phyloP scores from a whole-genome alignment of 257 asterid genomes.

The Agastache rugosa region DNA sequence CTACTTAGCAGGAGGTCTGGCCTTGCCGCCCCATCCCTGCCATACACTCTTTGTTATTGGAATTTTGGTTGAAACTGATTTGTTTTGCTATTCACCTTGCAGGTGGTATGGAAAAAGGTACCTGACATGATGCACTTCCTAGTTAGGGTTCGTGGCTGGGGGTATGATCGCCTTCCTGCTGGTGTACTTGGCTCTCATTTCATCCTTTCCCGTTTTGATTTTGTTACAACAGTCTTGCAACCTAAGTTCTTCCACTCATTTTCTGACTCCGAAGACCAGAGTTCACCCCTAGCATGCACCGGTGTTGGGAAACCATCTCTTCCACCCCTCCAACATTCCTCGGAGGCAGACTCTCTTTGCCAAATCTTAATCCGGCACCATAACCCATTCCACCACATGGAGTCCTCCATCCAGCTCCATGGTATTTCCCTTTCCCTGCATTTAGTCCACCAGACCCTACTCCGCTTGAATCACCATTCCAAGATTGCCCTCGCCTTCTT shows the following conservation, averaged over 20 bases:
- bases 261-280: slow-evolving; percentile 43
- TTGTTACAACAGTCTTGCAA: slow-evolving; percentile 4
- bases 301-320: slow-evolving; percentile 44
- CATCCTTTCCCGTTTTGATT: neutral
- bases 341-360: slow-evolving; percentile 70
- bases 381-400: slow-evolving; percentile 92
- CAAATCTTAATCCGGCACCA: slow-evolving; percentile 75
- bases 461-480: slow-evolving; percentile 71
- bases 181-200: neutral
- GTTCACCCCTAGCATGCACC: slow-evolving; percentile 20
- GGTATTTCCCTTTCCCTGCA: slow-evolving; percentile 66
- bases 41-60: neutral
- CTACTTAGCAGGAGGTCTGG: too few species aligned
- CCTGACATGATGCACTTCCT: slow-evolving; percentile 25
- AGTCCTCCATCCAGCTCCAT: slow-evolving; percentile 77
- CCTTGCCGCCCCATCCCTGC: too few species aligned
- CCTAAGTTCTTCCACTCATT: slow-evolving; percentile 41
- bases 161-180: slow-evolving; percentile 10
- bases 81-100: neutral
- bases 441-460: slow-evolving; percentile 81
- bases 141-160: slow-evolving; percentile 27
- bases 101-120: slow-evolving; percentile 16
- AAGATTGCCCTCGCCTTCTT: slow-evolving; percentile 88
- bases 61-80: neutral
- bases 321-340: slow-evolving; percentile 58